phyloP scores from a whole-genome alignment of 1,284 basidiomycete genomes.

The Sanghuangporus weigelae region DNA sequence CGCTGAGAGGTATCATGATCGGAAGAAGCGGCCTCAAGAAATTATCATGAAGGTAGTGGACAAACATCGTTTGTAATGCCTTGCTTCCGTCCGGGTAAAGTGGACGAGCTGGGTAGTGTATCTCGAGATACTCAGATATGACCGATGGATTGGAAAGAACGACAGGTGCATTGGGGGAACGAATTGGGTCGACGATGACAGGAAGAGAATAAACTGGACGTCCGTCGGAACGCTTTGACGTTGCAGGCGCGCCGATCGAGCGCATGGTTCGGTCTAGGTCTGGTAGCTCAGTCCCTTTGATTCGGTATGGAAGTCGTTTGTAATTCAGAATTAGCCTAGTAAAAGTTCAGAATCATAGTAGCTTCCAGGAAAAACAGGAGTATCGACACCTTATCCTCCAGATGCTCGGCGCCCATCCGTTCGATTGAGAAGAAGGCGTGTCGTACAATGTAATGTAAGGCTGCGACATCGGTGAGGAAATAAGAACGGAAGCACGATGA shows the following conservation, averaged over 20 bases:
- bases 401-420: constrained; percentile 69
- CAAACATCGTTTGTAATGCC: constrained; percentile 61
- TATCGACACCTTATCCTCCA: constrained; percentile 46
- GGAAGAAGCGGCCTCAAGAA: constrained; percentile 62
- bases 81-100: constrained; percentile 64
- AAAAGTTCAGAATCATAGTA: background rate
- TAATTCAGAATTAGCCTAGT: constrained; percentile 64
- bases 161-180: constrained; percentile 23
- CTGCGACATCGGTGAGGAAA: constrained; percentile 24
- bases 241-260: constrained; percentile 53
- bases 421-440: constrained; percentile 44
- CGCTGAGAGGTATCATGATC: constrained; percentile 64
- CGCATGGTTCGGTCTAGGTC: constrained; percentile 58
- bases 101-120: constrained; percentile 58
- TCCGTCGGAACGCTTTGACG: constrained; percentile 48
- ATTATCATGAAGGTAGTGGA: constrained; percentile 61
- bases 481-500: background rate
- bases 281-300: constrained; percentile 62
- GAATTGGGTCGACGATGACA: constrained; percentile 47
- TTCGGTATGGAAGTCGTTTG: constrained; percentile 62
- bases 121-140: constrained; percentile 70
- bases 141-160: constrained; percentile 47
- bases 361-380: background rate
- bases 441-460: constrained; percentile 63
- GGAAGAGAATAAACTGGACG: constrained; percentile 60